Percentiles rank a stretch among this genome's conserved stretches.
Evolutionary conservation across 2,329 filamentous ascomycete species (phyloP).

Genomic region (Beauveria pseudobassiana): DNA sequence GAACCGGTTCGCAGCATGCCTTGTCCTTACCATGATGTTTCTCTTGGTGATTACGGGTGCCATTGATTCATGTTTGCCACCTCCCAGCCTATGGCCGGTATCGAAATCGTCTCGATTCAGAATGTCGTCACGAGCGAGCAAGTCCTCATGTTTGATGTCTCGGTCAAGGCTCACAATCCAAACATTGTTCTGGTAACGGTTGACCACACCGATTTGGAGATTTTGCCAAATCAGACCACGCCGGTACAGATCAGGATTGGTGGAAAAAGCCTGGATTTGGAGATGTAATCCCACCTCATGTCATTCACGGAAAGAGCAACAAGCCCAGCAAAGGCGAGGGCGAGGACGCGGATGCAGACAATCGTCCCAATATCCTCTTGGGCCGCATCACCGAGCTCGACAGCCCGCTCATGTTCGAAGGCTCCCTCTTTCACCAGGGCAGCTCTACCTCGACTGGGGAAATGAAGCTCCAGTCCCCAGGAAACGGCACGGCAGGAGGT

Average conservation of each 20-base stretch:
- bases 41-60: slow-evolving; percentile 76
- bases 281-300: not conserved
- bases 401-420: slow-evolving; percentile 80
- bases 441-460: slow-evolving; percentile 70
- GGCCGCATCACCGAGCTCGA: slow-evolving; percentile 83
- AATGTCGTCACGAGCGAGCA: slow-evolving; percentile 92
- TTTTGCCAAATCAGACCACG: slow-evolving; percentile 89
- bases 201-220: slow-evolving; percentile 77
- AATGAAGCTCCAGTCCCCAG: slow-evolving; percentile 72
- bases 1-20: slow-evolving; percentile 74
- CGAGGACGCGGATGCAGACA: slow-evolving; percentile 42
- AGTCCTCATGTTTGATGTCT: slow-evolving; percentile 88
- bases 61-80: slow-evolving; percentile 84
- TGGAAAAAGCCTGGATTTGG: slow-evolving; percentile 30
- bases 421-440: slow-evolving; percentile 74
- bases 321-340: slow-evolving; percentile 24
- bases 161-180: slow-evolving; percentile 82
- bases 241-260: slow-evolving; percentile 61
- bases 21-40: slow-evolving; percentile 75
- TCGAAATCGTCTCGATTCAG: slow-evolving; percentile 71
- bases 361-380: slow-evolving; percentile 74
- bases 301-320: slow-evolving; percentile 20
- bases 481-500: slow-evolving; percentile 82
- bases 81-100: slow-evolving; percentile 75
- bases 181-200: slow-evolving; percentile 87